These are phyloP conservation scores for Terana coerulea DNA, from an alignment of 768 basidiomycete genomes.

Conservation along the genomic window DNA sequence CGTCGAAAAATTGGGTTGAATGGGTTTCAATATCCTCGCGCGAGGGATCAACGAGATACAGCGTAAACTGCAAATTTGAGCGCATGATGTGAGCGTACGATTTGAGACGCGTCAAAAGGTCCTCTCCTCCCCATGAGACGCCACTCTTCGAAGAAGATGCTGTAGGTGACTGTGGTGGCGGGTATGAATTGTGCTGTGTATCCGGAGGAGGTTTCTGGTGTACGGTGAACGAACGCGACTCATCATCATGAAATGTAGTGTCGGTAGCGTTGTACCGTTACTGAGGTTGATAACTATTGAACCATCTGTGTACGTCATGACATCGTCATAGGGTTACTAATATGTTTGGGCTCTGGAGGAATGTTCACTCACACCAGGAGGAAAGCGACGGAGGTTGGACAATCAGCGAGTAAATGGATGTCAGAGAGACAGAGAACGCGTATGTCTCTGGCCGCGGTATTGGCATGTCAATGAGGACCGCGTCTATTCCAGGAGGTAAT, in stretches of 20 bases:
- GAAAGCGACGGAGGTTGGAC: constrained; percentile 81
- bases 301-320: constrained; percentile 52
- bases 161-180: constrained; percentile 53
- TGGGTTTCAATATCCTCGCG: constrained; percentile 91
- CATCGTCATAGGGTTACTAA: constrained; percentile 1
- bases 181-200: constrained; percentile 44
- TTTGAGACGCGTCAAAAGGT: constrained; percentile 71
- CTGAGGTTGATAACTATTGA: constrained; percentile 87
- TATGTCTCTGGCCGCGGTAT: constrained; percentile 84
- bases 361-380: constrained; percentile 63
- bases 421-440: constrained; percentile 91
- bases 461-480: constrained; percentile 82
- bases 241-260: constrained; percentile 97
- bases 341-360: neutral
- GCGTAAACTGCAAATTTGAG: constrained; percentile 77
- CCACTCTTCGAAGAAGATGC: constrained; percentile 36
- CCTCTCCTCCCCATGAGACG: constrained; percentile 85
- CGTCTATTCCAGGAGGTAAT: constrained; percentile 43
- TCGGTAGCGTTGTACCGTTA: constrained; percentile 81
- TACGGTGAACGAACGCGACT: constrained; percentile 74
- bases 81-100: constrained; percentile 79
- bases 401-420: constrained; percentile 85
- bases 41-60: constrained; percentile 92
- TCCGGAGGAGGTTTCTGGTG: constrained; percentile 36
- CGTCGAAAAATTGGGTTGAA: constrained; percentile 77